Evolutionary conservation across 2,329 filamentous ascomycete species (phyloP).

Genomic region (Coniochaeta sp.): DNA sequence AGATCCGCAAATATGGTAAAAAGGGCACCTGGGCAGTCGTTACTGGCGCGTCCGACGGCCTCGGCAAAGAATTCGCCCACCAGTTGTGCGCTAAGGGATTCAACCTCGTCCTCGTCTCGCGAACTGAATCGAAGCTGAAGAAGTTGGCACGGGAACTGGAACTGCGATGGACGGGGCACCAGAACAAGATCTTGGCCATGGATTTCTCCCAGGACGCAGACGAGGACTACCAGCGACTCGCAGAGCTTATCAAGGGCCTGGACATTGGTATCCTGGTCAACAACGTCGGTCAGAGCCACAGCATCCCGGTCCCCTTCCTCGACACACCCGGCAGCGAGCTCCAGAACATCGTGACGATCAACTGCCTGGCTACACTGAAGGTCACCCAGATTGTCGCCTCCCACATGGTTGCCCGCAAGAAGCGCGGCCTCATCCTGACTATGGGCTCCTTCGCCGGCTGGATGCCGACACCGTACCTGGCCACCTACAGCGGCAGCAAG

Average conservation of each 20-base stretch:
- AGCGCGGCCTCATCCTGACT: constrained; percentile 83
- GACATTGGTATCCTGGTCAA: constrained; percentile 88
- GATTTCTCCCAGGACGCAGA: constrained; percentile 80
- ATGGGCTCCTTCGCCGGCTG: constrained; percentile 97
- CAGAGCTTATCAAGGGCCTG: constrained; percentile 59
- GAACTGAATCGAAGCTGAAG: constrained; percentile 87
- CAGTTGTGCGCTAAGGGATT: constrained; percentile 88
- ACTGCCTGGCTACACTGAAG: constrained; percentile 84
- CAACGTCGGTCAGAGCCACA: constrained; percentile 93
- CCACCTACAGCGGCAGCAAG: constrained; percentile 96
- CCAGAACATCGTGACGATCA: constrained; percentile 87
- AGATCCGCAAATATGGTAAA: constrained; percentile 86
- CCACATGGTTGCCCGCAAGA: constrained; percentile 76
- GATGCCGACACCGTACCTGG: constrained; percentile 83
- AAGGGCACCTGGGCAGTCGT: constrained; percentile 91
- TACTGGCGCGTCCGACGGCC: constrained; percentile 90
- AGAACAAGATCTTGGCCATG: constrained; percentile 80
- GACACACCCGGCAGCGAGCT: constrained; percentile 75
- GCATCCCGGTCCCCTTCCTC: constrained; percentile 82
- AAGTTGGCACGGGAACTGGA: constrained; percentile 69
- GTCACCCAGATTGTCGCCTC: constrained; percentile 81
- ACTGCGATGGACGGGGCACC: constrained; percentile 53
- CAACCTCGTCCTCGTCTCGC: constrained; percentile 91
- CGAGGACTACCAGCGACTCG: constrained; percentile 69
- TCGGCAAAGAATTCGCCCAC: constrained; percentile 91